Percentiles rank a stretch among this genome's conserved stretches.
Evolutionary conservation across 2,329 filamentous ascomycete species (phyloP).

Genomic region (Fusarium stilboides): DNA sequence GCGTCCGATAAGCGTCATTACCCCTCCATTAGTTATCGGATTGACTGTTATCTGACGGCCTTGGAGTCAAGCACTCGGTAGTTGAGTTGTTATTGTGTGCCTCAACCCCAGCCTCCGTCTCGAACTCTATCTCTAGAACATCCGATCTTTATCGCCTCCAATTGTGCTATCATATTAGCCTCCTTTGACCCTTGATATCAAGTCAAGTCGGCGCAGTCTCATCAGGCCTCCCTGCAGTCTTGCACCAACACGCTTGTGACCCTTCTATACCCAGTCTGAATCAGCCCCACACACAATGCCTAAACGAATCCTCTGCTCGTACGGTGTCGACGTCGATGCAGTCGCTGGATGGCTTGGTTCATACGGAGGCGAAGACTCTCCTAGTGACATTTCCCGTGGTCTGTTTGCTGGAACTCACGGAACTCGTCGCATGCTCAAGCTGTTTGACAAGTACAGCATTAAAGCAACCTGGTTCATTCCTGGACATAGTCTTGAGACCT

Average conservation of each 20-base stretch:
- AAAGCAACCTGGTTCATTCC: slow-evolving; percentile 72
- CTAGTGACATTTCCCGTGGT: slow-evolving; percentile 57
- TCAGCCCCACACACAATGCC: slow-evolving; percentile 1
- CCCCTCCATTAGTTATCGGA: slow-evolving; percentile 19
- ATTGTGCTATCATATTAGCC: neutral
- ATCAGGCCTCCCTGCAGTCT: neutral
- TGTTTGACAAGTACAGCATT: slow-evolving; percentile 81
- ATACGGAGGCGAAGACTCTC: slow-evolving; percentile 81
- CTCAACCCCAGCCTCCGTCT: neutral
- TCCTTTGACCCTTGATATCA: neutral
- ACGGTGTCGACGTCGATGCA: slow-evolving; percentile 83
- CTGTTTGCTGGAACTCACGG: slow-evolving; percentile 79
- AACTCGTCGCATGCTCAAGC: slow-evolving; percentile 75
- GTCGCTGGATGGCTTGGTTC: slow-evolving; percentile 83
- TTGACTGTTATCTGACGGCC: neutral
- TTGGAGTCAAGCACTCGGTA: neutral
- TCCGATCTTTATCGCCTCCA: too few species aligned
- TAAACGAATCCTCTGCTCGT: slow-evolving; percentile 51
- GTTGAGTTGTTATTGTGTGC: neutral
- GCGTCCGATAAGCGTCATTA: slow-evolving; percentile 15
- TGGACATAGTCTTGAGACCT: slow-evolving; percentile 65
- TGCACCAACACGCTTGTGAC: too few species aligned
- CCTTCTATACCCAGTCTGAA: neutral
- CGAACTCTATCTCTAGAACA: neutral
- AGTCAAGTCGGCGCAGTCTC: too few species aligned